A percentile compares a stretch with the other conserved stretches of the same genome.
Conservation (phyloP, 140 eudicot genomes). For the Senecio squalidus region DNA sequence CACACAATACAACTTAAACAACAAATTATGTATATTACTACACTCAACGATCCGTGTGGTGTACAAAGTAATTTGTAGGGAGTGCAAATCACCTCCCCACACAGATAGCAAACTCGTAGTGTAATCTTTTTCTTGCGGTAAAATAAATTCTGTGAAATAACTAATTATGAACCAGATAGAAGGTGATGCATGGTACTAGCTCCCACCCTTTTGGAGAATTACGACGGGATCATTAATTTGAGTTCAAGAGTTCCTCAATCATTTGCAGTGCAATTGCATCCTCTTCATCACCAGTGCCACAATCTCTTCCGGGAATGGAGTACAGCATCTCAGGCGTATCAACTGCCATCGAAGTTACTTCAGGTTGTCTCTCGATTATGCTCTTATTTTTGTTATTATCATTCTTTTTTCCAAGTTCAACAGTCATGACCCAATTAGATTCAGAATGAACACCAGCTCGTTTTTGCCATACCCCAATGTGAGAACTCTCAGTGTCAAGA, state of each 20-base stretch:
- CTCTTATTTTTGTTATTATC: background rate
- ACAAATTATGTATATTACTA: too few species aligned
- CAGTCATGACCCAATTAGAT: conserved; percentile 84
- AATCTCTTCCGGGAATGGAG: conserved; percentile 2
- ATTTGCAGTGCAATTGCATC: conserved; percentile 80
- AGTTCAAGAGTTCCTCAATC: conserved; percentile 88
- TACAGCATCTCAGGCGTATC: conserved; percentile 20
- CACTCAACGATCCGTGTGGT: too few species aligned
- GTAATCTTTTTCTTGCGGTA: conserved; percentile 9
- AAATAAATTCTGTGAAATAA: conserved; percentile 12
- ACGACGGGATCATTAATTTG: conserved; percentile 30
- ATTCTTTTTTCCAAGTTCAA: conserved; percentile 58
- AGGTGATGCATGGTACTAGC: conserved; percentile 10
- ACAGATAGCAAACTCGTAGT: conserved; percentile 13
- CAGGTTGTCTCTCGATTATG: conserved; percentile 3
- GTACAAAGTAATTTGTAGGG: too few species aligned
- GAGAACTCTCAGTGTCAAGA: conserved; percentile 72
- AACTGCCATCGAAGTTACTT: conserved; percentile 12
- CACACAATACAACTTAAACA: too few species aligned
- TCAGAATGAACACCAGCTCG: conserved; percentile 65
- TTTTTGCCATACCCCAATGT: conserved; percentile 92
- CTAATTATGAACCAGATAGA: conserved; percentile 14
- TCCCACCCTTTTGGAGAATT: too few species aligned
- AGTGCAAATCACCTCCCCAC: too few species aligned
- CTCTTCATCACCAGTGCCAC: conserved; percentile 49